These are phyloP conservation scores for Coemansia asiatica DNA, from an alignment of 192 early-diverging fungal species.

Conservation along the genomic window DNA sequence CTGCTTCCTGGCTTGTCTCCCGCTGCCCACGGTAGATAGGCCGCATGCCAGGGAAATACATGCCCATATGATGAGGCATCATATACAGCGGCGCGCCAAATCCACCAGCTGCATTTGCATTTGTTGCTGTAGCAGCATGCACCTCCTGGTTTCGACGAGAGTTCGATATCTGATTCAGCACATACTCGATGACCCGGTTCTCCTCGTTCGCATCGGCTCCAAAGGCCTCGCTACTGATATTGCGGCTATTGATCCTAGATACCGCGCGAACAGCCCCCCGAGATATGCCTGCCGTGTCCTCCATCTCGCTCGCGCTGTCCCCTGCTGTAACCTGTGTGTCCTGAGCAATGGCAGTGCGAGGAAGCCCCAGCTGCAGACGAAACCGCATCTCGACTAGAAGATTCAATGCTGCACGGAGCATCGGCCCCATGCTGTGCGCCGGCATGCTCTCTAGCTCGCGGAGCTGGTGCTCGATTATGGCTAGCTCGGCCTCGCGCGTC, in stretches of 20 bases:
- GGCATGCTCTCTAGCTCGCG: constrained; percentile 41
- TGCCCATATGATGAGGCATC: constrained; percentile 22
- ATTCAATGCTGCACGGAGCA: constrained; percentile 50
- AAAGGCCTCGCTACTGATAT: constrained; percentile 18
- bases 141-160: constrained; percentile 14
- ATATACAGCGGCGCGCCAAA: constrained; percentile 43
- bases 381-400: constrained; percentile 54
- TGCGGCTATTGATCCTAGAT: neutral
- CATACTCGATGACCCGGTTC: constrained; percentile 38
- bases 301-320: neutral
- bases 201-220: constrained; percentile 32
- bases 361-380: constrained; percentile 45
- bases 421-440: constrained; percentile 42
- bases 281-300: neutral
- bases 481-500: constrained; percentile 40
- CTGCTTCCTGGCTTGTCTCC: neutral
- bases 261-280: neutral
- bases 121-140: neutral
- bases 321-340: neutral
- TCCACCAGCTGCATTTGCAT: no score
- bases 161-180: constrained; percentile 48
- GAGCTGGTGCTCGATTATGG: constrained; percentile 52
- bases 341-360: constrained; percentile 17
- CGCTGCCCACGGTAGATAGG: neutral
- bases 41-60: constrained; percentile 2